A percentile compares a stretch with the other conserved stretches of the same genome.
These are phyloP conservation scores for Orbilia blumenaviensis DNA, from an alignment of 2,329 filamentous ascomycete genomes.

Conservation along the genomic window DNA sequence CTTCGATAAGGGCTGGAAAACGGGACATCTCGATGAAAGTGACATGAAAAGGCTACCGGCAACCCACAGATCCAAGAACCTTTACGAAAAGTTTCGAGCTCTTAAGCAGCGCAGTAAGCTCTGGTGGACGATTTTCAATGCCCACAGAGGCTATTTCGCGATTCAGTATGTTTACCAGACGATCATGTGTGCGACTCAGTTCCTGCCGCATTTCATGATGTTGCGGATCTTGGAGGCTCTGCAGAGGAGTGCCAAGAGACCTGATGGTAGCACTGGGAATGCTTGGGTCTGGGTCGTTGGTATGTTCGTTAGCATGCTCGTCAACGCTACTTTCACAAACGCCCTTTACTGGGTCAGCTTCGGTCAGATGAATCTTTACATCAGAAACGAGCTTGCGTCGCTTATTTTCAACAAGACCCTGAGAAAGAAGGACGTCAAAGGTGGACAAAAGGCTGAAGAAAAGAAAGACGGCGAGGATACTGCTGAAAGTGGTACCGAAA, in stretches of 20 bases:
- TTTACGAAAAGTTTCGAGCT: constrained; percentile 29
- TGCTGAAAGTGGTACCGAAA: constrained; percentile 54
- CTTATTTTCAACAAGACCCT: constrained; percentile 81
- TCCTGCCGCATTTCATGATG: constrained; percentile 76
- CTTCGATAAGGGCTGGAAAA: constrained; percentile 42
- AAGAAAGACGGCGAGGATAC: constrained; percentile 58
- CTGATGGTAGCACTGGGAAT: constrained; percentile 63
- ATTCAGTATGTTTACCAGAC: constrained; percentile 55
- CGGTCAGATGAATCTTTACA: constrained; percentile 63
- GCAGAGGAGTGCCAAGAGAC: constrained; percentile 66
- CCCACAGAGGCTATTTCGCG: constrained; percentile 56
- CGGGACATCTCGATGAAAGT: constrained; percentile 48
- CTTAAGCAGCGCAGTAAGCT: constrained; percentile 27
- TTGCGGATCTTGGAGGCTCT: constrained; percentile 72
- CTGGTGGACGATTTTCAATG: constrained; percentile 38
- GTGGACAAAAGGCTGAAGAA: constrained; percentile 65
- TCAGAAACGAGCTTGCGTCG: constrained; percentile 75
- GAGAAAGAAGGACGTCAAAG: constrained; percentile 79
- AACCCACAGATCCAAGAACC: constrained; percentile 18
- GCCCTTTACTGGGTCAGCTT: constrained; percentile 37
- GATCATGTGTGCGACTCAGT: constrained; percentile 62
- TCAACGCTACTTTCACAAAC: constrained; percentile 56
- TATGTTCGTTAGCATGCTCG: constrained; percentile 70
- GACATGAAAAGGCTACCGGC: constrained; percentile 37
- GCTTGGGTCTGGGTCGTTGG: constrained; percentile 75